Evolutionary conservation across 225 moss, liverwort and hornwort species (phyloP).

Genomic region (Bryoerythrophyllum caledonicum): DNA sequence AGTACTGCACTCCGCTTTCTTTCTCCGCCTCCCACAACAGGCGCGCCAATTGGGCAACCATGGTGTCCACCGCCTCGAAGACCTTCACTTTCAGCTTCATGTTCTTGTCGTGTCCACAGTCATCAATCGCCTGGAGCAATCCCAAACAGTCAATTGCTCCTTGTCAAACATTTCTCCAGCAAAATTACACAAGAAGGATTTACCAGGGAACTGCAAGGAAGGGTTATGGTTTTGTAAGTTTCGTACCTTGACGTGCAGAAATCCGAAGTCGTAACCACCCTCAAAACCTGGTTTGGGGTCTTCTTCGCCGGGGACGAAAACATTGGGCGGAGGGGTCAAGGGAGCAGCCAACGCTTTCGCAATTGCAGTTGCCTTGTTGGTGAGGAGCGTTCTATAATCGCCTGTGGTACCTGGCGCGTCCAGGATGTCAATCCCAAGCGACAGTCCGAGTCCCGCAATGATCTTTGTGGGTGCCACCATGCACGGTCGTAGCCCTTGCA

Average conservation of each 20-base stretch:
- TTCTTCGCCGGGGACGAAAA: slow-evolving; percentile 86
- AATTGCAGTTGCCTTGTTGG: slow-evolving; percentile 92
- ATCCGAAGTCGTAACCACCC: slow-evolving; percentile 92
- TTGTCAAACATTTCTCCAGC: background rate
- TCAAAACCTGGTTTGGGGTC: slow-evolving; percentile 62
- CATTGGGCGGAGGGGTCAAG: slow-evolving; percentile 64
- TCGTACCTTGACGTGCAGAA: slow-evolving; percentile 88
- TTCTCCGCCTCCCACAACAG: slow-evolving; percentile 84
- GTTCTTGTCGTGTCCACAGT: slow-evolving; percentile 95
- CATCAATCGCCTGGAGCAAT: slow-evolving; percentile 82
- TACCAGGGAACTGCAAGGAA: background rate
- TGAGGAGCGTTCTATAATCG: slow-evolving; percentile 87
- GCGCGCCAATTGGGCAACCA: slow-evolving; percentile 90
- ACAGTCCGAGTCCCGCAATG: slow-evolving; percentile 91
- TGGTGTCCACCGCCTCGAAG: slow-evolving; percentile 87
- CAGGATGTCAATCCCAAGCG: slow-evolving; percentile 87
- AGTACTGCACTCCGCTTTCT: slow-evolving; percentile 48
- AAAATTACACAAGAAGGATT: background rate
- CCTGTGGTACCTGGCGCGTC: slow-evolving; percentile 94
- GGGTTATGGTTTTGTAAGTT: background rate
- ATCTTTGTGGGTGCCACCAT: slow-evolving; percentile 99
- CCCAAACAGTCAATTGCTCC: background rate
- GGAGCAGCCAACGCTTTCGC: slow-evolving; percentile 85
- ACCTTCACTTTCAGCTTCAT: slow-evolving; percentile 90
- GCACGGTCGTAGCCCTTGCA: slow-evolving; percentile 82